Base-by-base conservation (phyloP, 768 basidiomycete genomes). In the Boletus subparvulus region DNA sequence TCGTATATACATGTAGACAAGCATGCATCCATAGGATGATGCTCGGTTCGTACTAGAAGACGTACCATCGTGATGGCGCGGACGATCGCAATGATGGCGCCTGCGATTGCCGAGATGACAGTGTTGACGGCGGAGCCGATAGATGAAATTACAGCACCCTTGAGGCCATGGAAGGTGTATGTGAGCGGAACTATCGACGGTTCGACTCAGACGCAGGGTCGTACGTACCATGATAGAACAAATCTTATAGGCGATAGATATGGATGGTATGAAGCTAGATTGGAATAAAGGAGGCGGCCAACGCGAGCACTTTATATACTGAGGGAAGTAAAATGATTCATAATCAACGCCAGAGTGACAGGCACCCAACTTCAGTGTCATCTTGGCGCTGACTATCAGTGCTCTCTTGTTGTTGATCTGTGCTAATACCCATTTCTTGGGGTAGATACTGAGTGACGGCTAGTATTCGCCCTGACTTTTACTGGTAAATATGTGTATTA, bases 71-170 rank as follows among this genome's bases (percentile, higher is more conserved):
- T 83, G 56, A 90, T 80, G 11, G 71, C 83, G 56, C 76, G 62
- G 45, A 88, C 76, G 56, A 88, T 85, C 39, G 83, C 41, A 44
- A 48, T 50, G 59, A 86, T 68, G 4, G 86, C 73, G 50, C 58
- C 62, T 11, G 83, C 85, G 47, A 88, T 83, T 11, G 83, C 86
- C 47, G 78, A 78, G 63, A 88, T 76, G 58, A 88, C 65, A 46
- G 80, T 71, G 57, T 81, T 81, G 55, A 88, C 81, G 37, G 77
- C 85, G 44, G 70, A 64, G 19, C 83, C 86, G 45, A 88, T 88
- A 30, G 85, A 78, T 66, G 84, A 87, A 66, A 86, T 69, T 46
- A 87, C 71, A 26, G 84, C 77, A 51, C 85, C 86, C 86, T 86
- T 16, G 26, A 26, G 13, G 1, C 5, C 8, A 13, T 19, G n/a